Evolutionary conservation across 306 rosid species (phyloP).

Genomic region (Cercis canadensis): DNA sequence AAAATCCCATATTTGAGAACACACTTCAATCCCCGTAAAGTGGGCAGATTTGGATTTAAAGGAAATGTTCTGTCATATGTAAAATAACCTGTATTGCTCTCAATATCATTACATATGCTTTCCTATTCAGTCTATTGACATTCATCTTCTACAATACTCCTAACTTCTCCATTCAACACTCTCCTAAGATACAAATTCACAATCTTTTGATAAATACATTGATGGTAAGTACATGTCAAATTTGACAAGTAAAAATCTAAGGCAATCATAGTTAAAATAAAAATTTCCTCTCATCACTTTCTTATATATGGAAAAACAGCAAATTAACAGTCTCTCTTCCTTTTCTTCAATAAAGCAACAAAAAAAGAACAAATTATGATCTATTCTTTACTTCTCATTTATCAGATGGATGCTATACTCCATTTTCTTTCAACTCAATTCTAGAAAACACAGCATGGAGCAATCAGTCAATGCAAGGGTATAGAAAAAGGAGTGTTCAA

Average conservation of each 20-base stretch:
- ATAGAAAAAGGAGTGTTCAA: background rate
- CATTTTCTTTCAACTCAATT: too few species aligned
- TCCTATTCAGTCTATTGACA: conserved; percentile 2
- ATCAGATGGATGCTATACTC: background rate
- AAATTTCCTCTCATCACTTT: background rate
- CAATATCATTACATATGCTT: background rate
- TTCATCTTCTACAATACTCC: background rate
- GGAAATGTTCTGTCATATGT: background rate
- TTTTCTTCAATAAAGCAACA: background rate
- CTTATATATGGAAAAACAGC: background rate
- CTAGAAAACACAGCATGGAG: background rate
- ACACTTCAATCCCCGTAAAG: background rate
- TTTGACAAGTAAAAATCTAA: background rate
- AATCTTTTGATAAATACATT: background rate
- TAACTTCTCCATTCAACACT: background rate
- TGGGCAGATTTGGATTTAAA: background rate
- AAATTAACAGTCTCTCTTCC: background rate
- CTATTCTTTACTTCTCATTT: background rate
- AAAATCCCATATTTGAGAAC: background rate
- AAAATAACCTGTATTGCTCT: background rate
- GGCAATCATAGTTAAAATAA: background rate
- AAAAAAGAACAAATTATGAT: background rate
- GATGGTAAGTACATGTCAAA: too few species aligned
- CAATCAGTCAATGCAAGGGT: too few species aligned
- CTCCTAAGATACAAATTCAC: background rate